Evolutionary conservation across 208 protist genomes (phyloP).

Genomic region (Leishmania tarentolae): DNA sequence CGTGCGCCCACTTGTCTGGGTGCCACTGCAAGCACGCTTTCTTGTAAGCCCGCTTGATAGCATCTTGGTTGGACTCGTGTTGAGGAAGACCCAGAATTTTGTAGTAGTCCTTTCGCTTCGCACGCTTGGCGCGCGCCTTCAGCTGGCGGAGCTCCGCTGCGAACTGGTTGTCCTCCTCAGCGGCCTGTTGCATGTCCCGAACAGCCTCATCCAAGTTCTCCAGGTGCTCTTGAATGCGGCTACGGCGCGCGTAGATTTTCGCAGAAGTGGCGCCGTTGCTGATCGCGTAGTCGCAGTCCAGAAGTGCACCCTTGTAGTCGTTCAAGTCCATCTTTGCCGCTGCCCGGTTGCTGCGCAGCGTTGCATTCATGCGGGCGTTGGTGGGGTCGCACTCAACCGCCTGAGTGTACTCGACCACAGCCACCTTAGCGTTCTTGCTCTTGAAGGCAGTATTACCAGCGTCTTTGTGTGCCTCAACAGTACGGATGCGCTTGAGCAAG

Average conservation of each 20-base stretch:
- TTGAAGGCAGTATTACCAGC: conserved; percentile 86
- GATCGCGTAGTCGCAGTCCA: conserved; percentile 93
- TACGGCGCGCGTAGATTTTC: conserved; percentile 90
- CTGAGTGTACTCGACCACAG: conserved; percentile 73
- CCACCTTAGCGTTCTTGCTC: conserved; percentile 64
- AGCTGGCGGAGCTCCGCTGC: conserved; percentile 60
- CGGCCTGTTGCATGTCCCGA: conserved; percentile 86
- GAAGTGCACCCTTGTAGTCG: conserved; percentile 82
- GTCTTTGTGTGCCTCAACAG: conserved; percentile 75
- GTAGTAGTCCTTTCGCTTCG: conserved; percentile 92
- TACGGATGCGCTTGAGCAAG: conserved; percentile 80
- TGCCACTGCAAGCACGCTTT: conserved; percentile 90
- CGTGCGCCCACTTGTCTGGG: conserved; percentile 92
- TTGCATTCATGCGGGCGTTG: conserved; percentile 76
- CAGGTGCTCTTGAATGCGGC: conserved; percentile 78
- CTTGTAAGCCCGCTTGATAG: conserved; percentile 88
- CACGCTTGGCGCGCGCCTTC: conserved; percentile 59
- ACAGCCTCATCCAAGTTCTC: conserved; percentile 88
- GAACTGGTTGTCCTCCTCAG: conserved; percentile 68
- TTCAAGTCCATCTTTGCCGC: conserved; percentile 86
- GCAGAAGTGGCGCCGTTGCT: conserved; percentile 78
- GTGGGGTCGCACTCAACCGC: conserved; percentile 79
- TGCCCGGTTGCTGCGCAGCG: conserved; percentile 89
- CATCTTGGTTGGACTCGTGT: conserved; percentile 66
- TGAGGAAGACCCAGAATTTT: conserved; percentile 80